Evolutionary conservation across 805 yeast species (phyloP).

Genomic region (Pichia phayaonensis): DNA sequence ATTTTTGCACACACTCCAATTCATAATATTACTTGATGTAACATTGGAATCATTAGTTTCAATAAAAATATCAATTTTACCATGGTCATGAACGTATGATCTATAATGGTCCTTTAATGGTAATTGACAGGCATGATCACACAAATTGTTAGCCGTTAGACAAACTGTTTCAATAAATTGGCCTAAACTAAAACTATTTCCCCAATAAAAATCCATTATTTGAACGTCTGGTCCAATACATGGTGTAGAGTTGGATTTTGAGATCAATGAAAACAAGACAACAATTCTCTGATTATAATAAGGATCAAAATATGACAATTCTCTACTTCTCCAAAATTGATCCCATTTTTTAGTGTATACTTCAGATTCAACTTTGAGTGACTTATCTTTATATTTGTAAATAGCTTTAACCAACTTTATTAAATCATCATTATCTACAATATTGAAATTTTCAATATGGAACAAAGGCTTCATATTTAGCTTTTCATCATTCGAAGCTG

Average conservation of each 20-base stretch:
- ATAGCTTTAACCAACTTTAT: conserved; percentile 31
- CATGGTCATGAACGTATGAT: conserved; percentile 83
- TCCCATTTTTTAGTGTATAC: conserved; percentile 61
- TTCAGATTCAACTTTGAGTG: conserved; percentile 23
- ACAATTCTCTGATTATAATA: conserved; percentile 72
- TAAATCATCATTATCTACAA: conserved; percentile 22
- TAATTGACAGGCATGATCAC: conserved; percentile 80
- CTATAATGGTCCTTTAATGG: conserved; percentile 65
- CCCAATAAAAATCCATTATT: conserved; percentile 81
- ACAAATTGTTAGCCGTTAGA: conserved; percentile 53
- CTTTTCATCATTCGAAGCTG: neutral
- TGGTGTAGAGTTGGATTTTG: conserved; percentile 79
- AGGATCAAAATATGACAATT: conserved; percentile 53
- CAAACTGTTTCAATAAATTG: conserved; percentile 78
- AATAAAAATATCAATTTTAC: conserved; percentile 69
- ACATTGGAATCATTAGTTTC: conserved; percentile 54
- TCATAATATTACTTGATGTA: conserved; percentile 58
- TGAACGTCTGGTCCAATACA: conserved; percentile 88
- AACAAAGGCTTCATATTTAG: neutral
- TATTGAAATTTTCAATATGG: conserved; percentile 12
- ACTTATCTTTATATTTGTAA: conserved; percentile 22
- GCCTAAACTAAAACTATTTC: conserved; percentile 84
- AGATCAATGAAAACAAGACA: conserved; percentile 73
- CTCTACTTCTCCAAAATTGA: conserved; percentile 35
- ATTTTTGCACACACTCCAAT: conserved; percentile 86